Evolutionary conservation across 2,329 filamentous ascomycete species (phyloP).

Genomic region (Ophiostoma triangulosporum): DNA sequence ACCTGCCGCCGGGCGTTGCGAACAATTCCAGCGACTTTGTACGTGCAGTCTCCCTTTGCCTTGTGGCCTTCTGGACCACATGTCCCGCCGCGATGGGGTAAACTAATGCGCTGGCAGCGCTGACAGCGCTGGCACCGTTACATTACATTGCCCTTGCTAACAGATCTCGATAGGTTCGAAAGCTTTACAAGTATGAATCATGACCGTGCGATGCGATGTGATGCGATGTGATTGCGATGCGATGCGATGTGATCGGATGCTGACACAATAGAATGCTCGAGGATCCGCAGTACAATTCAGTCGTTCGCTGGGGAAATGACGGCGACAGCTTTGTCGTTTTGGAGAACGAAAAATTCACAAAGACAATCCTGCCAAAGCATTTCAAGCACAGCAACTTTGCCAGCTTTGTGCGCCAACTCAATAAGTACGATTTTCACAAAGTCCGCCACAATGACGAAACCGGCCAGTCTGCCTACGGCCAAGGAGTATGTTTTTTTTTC

Average conservation of each 20-base stretch:
- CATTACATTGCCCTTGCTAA: constrained; percentile 5
- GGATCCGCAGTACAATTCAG: constrained; percentile 80
- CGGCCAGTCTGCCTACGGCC: constrained; percentile 66
- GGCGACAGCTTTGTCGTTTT: constrained; percentile 94
- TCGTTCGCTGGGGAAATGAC: constrained; percentile 90
- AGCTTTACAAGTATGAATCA: constrained; percentile 74
- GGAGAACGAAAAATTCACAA: constrained; percentile 98
- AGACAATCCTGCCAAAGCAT: constrained; percentile 90
- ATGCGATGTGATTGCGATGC: background rate
- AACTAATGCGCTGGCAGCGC: background rate
- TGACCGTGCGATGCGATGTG: background rate
- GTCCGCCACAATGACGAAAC: constrained; percentile 84
- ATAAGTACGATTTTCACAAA: constrained; percentile 67
- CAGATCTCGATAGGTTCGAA: constrained; percentile 59
- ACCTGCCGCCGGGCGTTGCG: constrained; percentile 28
- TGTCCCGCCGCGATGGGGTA: background rate
- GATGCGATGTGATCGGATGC: background rate
- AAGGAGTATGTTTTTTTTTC: constrained; percentile 42
- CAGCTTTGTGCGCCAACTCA: constrained; percentile 72
- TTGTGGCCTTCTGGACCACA: background rate
- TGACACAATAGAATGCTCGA: constrained; percentile 67
- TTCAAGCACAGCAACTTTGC: constrained; percentile 99
- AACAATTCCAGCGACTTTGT: constrained; percentile 96
- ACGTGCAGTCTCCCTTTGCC: constrained; percentile 41
- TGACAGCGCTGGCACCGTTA: background rate